Evolutionary conservation across 1,284 basidiomycete genomes (phyloP).

Genomic region (Microbotryum scabiosae): DNA sequence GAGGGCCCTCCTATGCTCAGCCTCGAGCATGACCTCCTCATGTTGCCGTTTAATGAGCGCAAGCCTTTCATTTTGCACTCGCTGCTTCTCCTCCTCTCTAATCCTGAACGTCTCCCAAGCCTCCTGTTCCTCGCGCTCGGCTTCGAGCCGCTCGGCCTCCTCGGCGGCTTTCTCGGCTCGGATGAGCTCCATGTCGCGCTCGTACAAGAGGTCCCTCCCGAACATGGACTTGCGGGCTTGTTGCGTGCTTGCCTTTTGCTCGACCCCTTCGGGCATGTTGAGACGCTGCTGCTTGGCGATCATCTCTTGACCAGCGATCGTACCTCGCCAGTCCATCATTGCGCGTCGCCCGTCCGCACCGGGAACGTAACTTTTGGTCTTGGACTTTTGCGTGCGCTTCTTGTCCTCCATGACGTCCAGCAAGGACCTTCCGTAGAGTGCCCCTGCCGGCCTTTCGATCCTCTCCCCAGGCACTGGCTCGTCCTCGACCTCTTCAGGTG

Average conservation of each 20-base stretch:
- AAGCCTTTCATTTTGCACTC: conserved; percentile 2
- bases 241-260: background rate
- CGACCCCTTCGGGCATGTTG: no score
- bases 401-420: conserved; percentile 29
- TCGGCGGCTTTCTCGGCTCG: conserved; percentile 17
- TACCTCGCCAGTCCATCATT: conserved; percentile 25
- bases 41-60: background rate
- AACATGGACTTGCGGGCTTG: conserved; percentile 17
- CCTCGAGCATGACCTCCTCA: conserved; percentile 6
- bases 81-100: conserved; percentile 1
- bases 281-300: background rate
- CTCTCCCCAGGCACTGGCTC: conserved; percentile 5
- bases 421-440: conserved; percentile 26
- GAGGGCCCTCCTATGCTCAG: no score
- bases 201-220: conserved; percentile 26
- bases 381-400: conserved; percentile 5
- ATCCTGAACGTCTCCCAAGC: background rate
- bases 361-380: conserved; percentile 16
- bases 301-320: background rate
- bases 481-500: conserved; percentile 2
- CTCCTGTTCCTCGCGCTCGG: conserved; percentile 3
- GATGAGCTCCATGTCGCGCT: conserved; percentile 17
- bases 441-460: conserved; percentile 17
- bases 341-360: conserved; percentile 21
- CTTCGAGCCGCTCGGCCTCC: conserved; percentile 15